These are phyloP conservation scores for Colletotrichum liaoningense DNA, from an alignment of 2,329 filamentous ascomycete genomes.

Conservation along the genomic window DNA sequence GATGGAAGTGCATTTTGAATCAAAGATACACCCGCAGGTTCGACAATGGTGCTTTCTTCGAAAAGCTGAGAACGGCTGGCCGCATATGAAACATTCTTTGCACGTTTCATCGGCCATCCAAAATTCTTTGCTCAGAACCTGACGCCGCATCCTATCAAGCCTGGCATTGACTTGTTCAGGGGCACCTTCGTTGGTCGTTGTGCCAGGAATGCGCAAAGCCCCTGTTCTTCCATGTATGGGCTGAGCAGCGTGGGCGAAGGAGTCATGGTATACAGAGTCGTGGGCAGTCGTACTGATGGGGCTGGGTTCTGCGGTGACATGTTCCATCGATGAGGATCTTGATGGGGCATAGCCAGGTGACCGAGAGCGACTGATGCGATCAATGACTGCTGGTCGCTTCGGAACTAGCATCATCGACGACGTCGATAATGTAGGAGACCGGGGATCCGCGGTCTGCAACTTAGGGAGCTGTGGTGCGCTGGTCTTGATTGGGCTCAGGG, in stretches of 20 bases:
- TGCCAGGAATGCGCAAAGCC: conserved; percentile 65
- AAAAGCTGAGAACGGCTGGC: conserved; percentile 91
- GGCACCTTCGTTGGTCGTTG: conserved; percentile 65
- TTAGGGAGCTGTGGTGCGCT: conserved; percentile 45
- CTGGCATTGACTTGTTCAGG: conserved; percentile 70
- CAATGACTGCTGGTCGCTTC: conserved; percentile 63
- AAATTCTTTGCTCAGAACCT: conserved; percentile 92
- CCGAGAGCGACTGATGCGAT: conserved; percentile 63
- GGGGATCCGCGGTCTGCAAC: conserved; percentile 46
- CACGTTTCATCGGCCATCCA: conserved; percentile 99
- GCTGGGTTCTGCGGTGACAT: conserved; percentile 66
- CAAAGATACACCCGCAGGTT: conserved; percentile 97
- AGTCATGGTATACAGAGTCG: conserved; percentile 67
- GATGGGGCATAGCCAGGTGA: conserved; percentile 58
- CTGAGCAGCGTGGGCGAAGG: conserved; percentile 61
- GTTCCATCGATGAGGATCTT: conserved; percentile 69
- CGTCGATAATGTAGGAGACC: conserved; percentile 47
- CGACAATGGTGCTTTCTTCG: conserved; percentile 97
- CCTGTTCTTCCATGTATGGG: conserved; percentile 58
- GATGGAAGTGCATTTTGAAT: conserved; percentile 94
- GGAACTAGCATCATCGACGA: conserved; percentile 52
- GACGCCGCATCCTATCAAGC: conserved; percentile 81
- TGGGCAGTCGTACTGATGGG: conserved; percentile 69
- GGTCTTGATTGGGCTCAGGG: conserved; percentile 56
- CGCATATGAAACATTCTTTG: conserved; percentile 95